Base-by-base conservation (phyloP, 2,329 filamentous ascomycete genomes). In the Neoarthrinium moseri region DNA sequence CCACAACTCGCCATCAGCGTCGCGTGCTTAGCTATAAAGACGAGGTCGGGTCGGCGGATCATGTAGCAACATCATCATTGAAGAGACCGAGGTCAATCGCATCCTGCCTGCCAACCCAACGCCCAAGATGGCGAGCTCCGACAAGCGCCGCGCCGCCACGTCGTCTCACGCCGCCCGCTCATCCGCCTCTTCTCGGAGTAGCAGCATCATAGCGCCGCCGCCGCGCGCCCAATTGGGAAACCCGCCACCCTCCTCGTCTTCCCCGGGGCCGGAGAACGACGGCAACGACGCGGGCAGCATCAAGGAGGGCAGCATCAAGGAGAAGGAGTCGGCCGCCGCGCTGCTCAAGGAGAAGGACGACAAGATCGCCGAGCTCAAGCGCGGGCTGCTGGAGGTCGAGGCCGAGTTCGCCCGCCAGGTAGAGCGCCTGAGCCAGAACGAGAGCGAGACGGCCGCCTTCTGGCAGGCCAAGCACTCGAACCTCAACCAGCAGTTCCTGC, bases 401-500 rank as follows among this genome's bases (percentile, higher is more conserved):
- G 58, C 59, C 45, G 77, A 80, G 56, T 81, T 83, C 58, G 63
- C 67, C 43, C 69, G 69, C 27, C 71, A 80, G 56, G 69, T 83
- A 15, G 75, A 79, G 57, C 69, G 67, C 52, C 69, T 81, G 15
- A 73, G 70, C 55, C 68, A 72, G 58, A 70, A 72, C 58, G 78
- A 83, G 65, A 74, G 70, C 62, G 77, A 81, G 60, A 74, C 72
- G 40, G 69, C 77, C 3, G 70, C 70, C 12, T 80, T 77, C 58
- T 83, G 80, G 78, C 78, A 83, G 62, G 61, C 70, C 35, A 80
- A 79, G 56, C 73, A 81, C 62, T 72, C 71, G 47, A 62, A 60
- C 24, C 61, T 81, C 35, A 73, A 80, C 59, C 73, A 76, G 62
- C 74, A 75, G 54, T 75, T 73, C 50, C 60, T 77, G 34, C 68